Percentiles rank a stretch among this genome's conserved stretches.
Evolutionary conservation across 75 land plant species (phyloP).

Genomic region (Gnetum montanum): DNA sequence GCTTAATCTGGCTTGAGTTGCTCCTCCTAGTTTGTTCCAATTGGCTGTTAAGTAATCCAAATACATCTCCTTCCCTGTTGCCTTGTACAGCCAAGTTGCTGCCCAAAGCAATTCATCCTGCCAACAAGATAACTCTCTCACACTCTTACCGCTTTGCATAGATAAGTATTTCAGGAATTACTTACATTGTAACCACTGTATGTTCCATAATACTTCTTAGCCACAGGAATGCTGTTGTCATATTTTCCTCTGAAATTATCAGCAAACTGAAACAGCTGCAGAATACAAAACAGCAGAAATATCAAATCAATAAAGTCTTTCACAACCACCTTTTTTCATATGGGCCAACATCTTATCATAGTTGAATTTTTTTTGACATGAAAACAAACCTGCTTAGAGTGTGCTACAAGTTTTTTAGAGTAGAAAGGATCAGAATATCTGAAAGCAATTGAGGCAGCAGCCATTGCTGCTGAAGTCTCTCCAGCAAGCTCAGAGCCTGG

Average conservation of each 20-base stretch:
- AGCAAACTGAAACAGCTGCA: slow-evolving; percentile 42
- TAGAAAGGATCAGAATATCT: slow-evolving; percentile 23
- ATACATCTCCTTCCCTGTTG: slow-evolving; percentile 38
- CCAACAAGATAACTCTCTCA: not conserved
- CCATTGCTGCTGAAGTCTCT: slow-evolving; percentile 74
- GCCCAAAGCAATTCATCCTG: slow-evolving; percentile 80
- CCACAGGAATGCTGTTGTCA: slow-evolving; percentile 26
- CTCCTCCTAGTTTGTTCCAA: slow-evolving; percentile 45
- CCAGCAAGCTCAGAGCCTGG: slow-evolving; percentile 71
- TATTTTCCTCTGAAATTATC: slow-evolving; percentile 36
- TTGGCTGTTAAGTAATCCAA: slow-evolving; percentile 51
- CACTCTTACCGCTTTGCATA: too few species aligned
- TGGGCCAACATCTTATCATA: too few species aligned
- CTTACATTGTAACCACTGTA: slow-evolving; percentile 22
- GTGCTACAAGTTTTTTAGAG: slow-evolving; percentile 28
- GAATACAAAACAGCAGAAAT: not conserved
- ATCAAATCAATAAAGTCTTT: too few species aligned
- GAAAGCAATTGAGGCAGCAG: slow-evolving; percentile 58
- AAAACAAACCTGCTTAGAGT: slow-evolving; percentile 33
- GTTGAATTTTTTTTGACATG: too few species aligned
- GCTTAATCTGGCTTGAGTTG: slow-evolving; percentile 42
- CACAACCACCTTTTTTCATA: too few species aligned
- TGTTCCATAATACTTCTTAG: slow-evolving; percentile 24
- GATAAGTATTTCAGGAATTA: not conserved
- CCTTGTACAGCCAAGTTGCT: slow-evolving; percentile 64